These are phyloP conservation scores for Botrytis squamosa DNA, from an alignment of 2,329 filamentous ascomycete genomes.

Conservation along the genomic window DNA sequence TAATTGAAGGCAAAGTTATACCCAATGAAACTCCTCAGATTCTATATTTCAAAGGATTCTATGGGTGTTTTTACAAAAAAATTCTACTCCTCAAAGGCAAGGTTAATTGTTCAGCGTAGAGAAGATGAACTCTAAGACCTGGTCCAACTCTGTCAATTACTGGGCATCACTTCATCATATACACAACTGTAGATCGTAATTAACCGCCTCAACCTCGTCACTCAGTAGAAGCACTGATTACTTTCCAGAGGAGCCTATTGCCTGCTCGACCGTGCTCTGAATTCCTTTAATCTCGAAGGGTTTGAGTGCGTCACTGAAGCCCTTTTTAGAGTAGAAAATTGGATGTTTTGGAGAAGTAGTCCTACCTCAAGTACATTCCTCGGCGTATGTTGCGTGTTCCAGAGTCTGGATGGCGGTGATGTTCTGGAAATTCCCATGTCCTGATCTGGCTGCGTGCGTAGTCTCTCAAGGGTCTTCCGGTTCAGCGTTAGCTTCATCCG, in stretches of 20 bases:
- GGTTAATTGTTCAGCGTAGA: too few relatives aligned
- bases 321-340: not conserved
- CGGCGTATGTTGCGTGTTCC: not conserved
- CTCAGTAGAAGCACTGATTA: not conserved
- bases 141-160: too few relatives aligned
- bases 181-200: not conserved
- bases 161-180: not conserved
- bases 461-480: not conserved
- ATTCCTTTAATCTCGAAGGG: not conserved
- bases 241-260: not conserved
- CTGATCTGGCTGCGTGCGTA: not conserved
- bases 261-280: not conserved
- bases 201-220: not conserved
- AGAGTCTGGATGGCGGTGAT: not conserved
- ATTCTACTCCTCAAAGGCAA: too few relatives aligned
- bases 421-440: not conserved
- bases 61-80: too few relatives aligned
- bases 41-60: too few relatives aligned
- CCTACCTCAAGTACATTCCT: not conserved
- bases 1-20: too few relatives aligned
- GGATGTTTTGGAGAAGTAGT: not conserved
- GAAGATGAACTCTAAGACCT: too few relatives aligned
- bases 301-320: not conserved
- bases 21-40: too few relatives aligned
- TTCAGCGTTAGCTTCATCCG: not conserved